phyloP scores from a whole-genome alignment of 1,284 basidiomycete genomes.

The Tetrapyrgos nigripes region DNA sequence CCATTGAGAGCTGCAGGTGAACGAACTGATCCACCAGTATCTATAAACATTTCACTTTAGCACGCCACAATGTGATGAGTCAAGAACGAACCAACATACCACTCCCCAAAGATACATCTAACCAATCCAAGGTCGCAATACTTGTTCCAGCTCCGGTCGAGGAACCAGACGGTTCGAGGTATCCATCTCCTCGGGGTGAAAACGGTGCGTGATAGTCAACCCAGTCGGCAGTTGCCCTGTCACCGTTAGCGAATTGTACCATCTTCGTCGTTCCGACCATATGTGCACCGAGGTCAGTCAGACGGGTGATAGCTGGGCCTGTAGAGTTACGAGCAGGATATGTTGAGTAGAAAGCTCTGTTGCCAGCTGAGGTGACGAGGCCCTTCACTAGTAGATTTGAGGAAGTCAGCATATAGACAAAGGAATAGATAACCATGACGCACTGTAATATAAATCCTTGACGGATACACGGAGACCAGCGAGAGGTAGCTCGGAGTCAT shows the following conservation, averaged over 20 bases:
- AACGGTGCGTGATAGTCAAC: conserved; percentile 17
- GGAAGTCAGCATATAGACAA: background rate
- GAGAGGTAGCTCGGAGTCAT: conserved; percentile 9
- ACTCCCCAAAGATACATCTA: background rate
- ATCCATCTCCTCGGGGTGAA: conserved; percentile 15
- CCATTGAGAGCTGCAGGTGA: background rate
- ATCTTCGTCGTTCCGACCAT: conserved; percentile 15
- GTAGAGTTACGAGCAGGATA: conserved; percentile 8
- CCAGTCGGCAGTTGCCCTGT: conserved; percentile 15
- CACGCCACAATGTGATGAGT: background rate
- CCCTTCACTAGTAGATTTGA: conserved; percentile 2
- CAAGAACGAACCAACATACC: background rate
- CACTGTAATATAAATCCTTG: no score
- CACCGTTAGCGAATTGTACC: conserved; percentile 17
- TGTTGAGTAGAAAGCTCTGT: conserved; percentile 12
- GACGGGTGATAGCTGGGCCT: conserved; percentile 12
- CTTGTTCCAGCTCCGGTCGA: background rate
- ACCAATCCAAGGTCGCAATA: background rate
- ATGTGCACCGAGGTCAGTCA: conserved; percentile 11
- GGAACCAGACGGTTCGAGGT: conserved; percentile 6
- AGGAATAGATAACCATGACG: conserved; percentile 15
- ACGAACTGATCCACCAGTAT: background rate
- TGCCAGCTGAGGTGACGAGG: conserved; percentile 8
- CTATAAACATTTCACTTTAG: background rate
- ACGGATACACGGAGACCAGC: conserved; percentile 14